Conservation (phyloP, 169 alveolate species). For the Cryptosporidium andersoni region DNA sequence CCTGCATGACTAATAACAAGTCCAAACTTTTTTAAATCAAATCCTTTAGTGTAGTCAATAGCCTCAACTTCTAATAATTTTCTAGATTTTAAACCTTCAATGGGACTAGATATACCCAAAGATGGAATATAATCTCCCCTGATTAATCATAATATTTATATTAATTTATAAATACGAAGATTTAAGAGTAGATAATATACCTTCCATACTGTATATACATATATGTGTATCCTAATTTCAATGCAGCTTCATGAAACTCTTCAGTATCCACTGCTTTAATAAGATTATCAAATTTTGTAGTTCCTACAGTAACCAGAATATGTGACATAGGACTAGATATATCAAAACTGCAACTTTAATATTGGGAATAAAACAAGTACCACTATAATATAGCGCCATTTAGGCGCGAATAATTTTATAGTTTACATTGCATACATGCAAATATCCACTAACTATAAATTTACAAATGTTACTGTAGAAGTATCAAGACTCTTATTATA, state of each 20-base stretch:
- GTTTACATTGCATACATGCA: background rate
- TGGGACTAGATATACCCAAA: background rate
- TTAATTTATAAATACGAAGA: background rate
- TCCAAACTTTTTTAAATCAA: conserved; percentile 53
- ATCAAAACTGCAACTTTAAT: background rate
- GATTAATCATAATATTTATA: background rate
- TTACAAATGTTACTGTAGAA: too few species aligned
- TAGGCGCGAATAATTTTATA: background rate
- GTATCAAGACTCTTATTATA: too few species aligned
- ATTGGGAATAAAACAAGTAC: background rate
- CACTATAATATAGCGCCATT: too few species aligned
- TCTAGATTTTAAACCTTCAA: background rate
- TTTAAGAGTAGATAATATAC: conserved; percentile 23
- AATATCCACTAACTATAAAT: background rate
- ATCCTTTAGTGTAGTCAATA: conserved; percentile 15
- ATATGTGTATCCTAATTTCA: conserved; percentile 28
- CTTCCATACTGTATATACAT: conserved; percentile 65
- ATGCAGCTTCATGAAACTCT: conserved; percentile 43
- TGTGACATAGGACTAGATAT: conserved; percentile 32
- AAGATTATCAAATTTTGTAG: conserved; percentile 79
- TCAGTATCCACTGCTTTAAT: conserved; percentile 75
- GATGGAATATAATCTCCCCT: conserved; percentile 54
- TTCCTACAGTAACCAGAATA: conserved; percentile 79
- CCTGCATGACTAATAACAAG: conserved; percentile 82
- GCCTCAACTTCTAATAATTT: conserved; percentile 9